These are phyloP conservation scores for Teunomyces atbi DNA, from an alignment of 805 yeast species.

Conservation along the genomic window DNA sequence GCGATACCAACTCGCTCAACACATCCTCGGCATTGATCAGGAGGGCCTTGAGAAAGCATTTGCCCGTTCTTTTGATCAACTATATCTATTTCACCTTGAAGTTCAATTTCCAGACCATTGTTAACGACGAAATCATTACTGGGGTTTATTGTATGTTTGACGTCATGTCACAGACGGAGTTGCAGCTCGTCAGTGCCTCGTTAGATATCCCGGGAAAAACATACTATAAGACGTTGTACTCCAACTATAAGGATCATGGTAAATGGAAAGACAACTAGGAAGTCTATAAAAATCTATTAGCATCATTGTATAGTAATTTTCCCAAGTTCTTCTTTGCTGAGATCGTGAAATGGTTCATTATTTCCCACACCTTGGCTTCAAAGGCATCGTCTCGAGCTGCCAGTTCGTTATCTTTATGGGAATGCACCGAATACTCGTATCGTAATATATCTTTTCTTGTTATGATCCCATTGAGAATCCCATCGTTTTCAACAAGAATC, in stretches of 20 bases:
- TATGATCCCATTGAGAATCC: slow-evolving; percentile 66
- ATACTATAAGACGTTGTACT: slow-evolving; percentile 64
- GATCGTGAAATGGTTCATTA: slow-evolving; percentile 20
- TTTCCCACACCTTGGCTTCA: slow-evolving; percentile 38
- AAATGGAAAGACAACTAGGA: slow-evolving; percentile 66
- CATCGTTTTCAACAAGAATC: slow-evolving; percentile 63
- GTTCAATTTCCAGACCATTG: slow-evolving; percentile 43
- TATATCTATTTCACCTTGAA: slow-evolving; percentile 56
- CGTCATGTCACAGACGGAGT: slow-evolving; percentile 63
- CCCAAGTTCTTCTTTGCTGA: slow-evolving; percentile 25
- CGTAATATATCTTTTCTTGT: slow-evolving; percentile 81
- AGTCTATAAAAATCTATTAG: slow-evolving; percentile 19
- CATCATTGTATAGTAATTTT: slow-evolving; percentile 30
- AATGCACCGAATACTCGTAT: slow-evolving; percentile 47
- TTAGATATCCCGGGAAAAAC: slow-evolving; percentile 70
- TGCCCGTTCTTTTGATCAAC: slow-evolving; percentile 57
- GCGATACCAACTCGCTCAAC: slow-evolving; percentile 40
- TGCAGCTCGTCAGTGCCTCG: slow-evolving; percentile 58
- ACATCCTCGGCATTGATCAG: slow-evolving; percentile 57
- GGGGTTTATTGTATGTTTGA: slow-evolving; percentile 68
- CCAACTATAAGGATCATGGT: slow-evolving; percentile 72
- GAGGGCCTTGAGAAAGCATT: slow-evolving; percentile 59
- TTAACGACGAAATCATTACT: slow-evolving; percentile 49
- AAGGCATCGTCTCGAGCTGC: slow-evolving; percentile 13
- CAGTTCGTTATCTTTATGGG: slow-evolving; percentile 11